phyloP scores from a whole-genome alignment of 441 rosid genomes.

The Melianthus villosus region DNA sequence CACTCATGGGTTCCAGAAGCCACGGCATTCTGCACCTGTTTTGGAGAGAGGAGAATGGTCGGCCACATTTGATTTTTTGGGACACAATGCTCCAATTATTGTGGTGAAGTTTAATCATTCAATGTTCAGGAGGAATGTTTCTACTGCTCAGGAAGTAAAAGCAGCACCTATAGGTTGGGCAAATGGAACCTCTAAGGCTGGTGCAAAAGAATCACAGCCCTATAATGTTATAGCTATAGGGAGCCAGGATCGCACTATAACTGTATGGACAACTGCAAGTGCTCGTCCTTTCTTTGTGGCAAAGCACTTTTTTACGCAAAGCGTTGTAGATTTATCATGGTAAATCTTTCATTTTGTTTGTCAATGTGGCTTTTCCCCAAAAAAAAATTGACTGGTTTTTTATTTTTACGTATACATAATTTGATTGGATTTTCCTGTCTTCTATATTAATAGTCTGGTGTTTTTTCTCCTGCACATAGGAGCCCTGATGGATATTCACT shows the following conservation, averaged over 20 bases:
- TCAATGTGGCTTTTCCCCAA: no score
- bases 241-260: conserved; percentile 95
- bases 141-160: conserved; percentile 40
- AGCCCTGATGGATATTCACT: conserved; percentile 94
- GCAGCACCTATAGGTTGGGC: conserved; percentile 56
- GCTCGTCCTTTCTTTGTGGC: conserved; percentile 94
- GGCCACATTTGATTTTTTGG: conserved; percentile 87
- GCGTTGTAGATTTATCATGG: conserved; percentile 97
- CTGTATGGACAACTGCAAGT: conserved; percentile 96
- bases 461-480: conserved; percentile 29
- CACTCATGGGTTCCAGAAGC: conserved; percentile 95
- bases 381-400: no score
- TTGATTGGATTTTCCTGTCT: no score
- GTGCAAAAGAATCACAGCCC: conserved; percentile 66
- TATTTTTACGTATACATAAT: no score
- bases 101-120: conserved; percentile 89
- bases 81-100: conserved; percentile 90
- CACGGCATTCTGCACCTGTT: conserved; percentile 98
- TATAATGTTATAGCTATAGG: conserved; percentile 93
- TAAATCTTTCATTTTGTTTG: conserved; percentile 19
- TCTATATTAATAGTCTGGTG: conserved; percentile 6
- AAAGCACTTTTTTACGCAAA: conserved; percentile 86
- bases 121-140: conserved; percentile 50
- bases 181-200: conserved; percentile 66
- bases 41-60: conserved; percentile 97